These are phyloP conservation scores for Aspergillus quadricinctus DNA, from an alignment of 2,329 filamentous ascomycete species.

Conservation along the genomic window DNA sequence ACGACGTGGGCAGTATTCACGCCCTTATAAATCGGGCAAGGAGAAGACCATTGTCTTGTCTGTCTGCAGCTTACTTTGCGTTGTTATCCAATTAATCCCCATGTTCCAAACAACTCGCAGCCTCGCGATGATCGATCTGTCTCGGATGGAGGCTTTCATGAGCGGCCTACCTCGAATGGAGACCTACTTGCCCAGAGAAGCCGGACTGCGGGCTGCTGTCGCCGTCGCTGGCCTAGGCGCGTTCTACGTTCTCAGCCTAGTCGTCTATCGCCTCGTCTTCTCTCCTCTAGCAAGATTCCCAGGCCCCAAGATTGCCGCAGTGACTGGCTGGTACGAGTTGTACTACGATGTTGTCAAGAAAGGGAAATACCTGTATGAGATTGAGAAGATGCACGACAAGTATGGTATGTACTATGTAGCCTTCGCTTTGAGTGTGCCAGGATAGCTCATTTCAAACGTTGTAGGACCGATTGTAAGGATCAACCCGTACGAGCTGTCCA, in stretches of 20 bases:
- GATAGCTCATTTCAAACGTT: no score
- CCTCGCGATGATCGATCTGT: no score
- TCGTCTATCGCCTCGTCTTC: neutral
- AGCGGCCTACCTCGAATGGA: neutral
- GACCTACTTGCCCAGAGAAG: neutral
- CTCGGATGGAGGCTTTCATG: no score
- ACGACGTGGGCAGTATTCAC: no score
- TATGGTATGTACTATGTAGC: conserved; percentile 18
- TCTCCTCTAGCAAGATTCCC: conserved; percentile 11
- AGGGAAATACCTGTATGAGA: conserved; percentile 24
- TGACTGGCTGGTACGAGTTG: conserved; percentile 19
- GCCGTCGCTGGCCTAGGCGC: neutral
- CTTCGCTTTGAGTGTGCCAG: no score
- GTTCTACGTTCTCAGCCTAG: neutral
- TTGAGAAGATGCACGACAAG: conserved; percentile 26
- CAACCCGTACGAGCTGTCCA: conserved; percentile 17
- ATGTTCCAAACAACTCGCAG: no score
- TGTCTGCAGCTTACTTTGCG: no score
- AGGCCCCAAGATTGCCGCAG: conserved; percentile 17
- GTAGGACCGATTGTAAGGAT: conserved; percentile 18
- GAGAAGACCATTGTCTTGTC: no score
- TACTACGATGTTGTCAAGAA: conserved; percentile 19
- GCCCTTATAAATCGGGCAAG: no score
- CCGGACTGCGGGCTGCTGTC: neutral
- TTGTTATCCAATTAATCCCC: no score